These are phyloP conservation scores for Lasiosphaeria miniovina DNA, from an alignment of 495 filamentous ascomycete species.

Conservation along the genomic window DNA sequence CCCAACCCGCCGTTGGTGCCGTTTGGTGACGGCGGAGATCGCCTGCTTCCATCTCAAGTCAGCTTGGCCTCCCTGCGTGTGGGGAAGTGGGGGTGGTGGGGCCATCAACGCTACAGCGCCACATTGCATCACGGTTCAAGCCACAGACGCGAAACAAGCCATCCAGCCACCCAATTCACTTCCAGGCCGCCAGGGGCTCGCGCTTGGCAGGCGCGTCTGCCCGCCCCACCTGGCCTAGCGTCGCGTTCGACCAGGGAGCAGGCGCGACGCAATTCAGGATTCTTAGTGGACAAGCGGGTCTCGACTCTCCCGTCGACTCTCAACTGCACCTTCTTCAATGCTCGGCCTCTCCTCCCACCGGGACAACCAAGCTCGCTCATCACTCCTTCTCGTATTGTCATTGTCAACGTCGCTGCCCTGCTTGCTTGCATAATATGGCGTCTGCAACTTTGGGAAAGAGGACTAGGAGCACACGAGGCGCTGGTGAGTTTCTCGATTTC, in stretches of 20 bases:
- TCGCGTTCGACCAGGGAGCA: constrained; percentile 23
- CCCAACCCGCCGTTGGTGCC: neutral
- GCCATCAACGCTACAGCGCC: neutral
- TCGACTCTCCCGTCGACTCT: constrained; percentile 4
- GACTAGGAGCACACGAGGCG: constrained; percentile 51
- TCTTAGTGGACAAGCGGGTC: constrained; percentile 5
- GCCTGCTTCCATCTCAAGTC: constrained; percentile 32
- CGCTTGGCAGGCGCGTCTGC: constrained; percentile 14
- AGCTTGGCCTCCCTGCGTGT: neutral
- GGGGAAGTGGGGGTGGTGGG: neutral
- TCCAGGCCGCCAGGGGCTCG: no score
- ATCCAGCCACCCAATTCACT: constrained; percentile 2
- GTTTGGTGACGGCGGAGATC: constrained; percentile 35
- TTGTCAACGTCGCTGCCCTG: constrained; percentile 18
- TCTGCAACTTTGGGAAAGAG: constrained; percentile 71
- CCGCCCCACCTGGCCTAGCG: constrained; percentile 20
- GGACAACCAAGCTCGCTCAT: neutral
- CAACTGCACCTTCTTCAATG: constrained; percentile 14
- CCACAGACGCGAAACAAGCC: neutral
- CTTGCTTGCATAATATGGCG: constrained; percentile 48
- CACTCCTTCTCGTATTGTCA: constrained; percentile 19
- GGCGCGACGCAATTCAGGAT: constrained; percentile 12
- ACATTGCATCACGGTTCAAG: neutral
- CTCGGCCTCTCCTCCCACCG: neutral
- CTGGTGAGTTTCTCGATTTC: constrained; percentile 51